Evolutionary conservation across 768 basidiomycete species (phyloP).

Genomic region (Xerocomellus amylosporus): DNA sequence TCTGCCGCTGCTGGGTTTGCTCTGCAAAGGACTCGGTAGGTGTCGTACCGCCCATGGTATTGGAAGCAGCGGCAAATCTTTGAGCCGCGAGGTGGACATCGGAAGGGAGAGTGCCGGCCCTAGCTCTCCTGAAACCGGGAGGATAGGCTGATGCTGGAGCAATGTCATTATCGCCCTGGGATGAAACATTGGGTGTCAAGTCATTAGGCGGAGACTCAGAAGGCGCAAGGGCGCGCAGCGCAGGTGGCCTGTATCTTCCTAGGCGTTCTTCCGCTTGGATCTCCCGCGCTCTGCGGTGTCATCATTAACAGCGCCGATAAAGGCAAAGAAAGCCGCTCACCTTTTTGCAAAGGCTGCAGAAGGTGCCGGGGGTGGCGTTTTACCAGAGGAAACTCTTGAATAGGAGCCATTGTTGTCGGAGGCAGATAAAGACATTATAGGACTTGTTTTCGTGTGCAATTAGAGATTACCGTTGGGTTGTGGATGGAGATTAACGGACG

Average conservation of each 20-base stretch:
- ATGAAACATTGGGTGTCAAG: constrained; percentile 52
- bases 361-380: constrained; percentile 87
- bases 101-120: constrained; percentile 97
- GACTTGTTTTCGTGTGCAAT: constrained; percentile 54
- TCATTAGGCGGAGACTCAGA: constrained; percentile 76
- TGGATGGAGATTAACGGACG: constrained; percentile 35
- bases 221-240: constrained; percentile 63
- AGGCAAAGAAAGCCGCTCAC: constrained; percentile 38
- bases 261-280: constrained; percentile 75
- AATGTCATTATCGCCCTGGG: constrained; percentile 54
- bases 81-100: constrained; percentile 88
- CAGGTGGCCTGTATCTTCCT: constrained; percentile 76
- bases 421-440: constrained; percentile 92
- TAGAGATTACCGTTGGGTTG: constrained; percentile 69
- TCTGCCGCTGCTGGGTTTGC: constrained; percentile 40
- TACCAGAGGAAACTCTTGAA: constrained; percentile 79
- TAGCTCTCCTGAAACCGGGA: constrained; percentile 86
- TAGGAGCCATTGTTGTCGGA: constrained; percentile 79
- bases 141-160: constrained; percentile 76
- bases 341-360: constrained; percentile 89
- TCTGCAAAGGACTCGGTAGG: constrained; percentile 50
- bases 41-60: constrained; percentile 49
- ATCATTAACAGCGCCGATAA: constrained; percentile 17
- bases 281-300: constrained; percentile 67
- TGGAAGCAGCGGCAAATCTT: constrained; percentile 69